phyloP scores from a whole-genome alignment of 2,329 filamentous ascomycete genomes.

The Alternaria arbusti region DNA sequence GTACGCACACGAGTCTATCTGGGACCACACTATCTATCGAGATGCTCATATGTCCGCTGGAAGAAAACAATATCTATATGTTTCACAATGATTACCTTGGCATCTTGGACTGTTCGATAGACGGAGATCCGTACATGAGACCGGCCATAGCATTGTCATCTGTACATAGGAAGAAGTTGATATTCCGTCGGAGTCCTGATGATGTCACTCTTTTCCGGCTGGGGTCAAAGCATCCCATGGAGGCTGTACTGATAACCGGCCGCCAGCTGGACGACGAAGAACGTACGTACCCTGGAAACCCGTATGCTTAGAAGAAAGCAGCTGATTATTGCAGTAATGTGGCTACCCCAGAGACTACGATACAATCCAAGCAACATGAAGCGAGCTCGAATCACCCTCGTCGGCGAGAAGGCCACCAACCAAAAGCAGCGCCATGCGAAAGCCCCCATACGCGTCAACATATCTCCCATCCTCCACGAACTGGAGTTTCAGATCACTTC shows the following conservation, averaged over 20 bases:
- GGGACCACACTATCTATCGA: background rate
- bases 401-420: background rate
- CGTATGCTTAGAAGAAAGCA: background rate
- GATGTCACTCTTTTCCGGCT: background rate
- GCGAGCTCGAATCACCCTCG: background rate
- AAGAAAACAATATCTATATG: too few relatives aligned
- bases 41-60: background rate
- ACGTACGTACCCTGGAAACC: background rate
- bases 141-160: background rate
- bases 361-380: background rate
- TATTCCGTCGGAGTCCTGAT: background rate
- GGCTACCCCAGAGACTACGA: accelerated
- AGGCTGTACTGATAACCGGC: background rate
- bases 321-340: background rate
- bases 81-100: background rate
- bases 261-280: background rate
- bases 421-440: background rate
- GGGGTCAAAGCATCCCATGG: background rate
- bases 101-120: background rate
- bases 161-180: background rate
- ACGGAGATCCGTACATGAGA: background rate
- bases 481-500: accelerated
- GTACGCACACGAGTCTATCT: background rate
- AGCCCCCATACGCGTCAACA: background rate
- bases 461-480: background rate